Base-by-base conservation (phyloP, 306 rosid species). In the Delonix regia region DNA sequence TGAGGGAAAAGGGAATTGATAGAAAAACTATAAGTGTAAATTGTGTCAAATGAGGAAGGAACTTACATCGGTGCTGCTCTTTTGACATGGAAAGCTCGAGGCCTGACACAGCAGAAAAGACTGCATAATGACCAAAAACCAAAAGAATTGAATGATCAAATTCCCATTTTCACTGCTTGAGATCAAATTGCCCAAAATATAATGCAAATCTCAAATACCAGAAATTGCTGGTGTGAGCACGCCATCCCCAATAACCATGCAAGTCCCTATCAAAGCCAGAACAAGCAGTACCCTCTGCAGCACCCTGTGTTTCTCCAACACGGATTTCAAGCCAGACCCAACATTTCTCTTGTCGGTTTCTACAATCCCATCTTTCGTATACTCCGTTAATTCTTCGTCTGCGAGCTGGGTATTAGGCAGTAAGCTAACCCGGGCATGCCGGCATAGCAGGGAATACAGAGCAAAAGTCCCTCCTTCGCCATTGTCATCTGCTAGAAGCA, bases 381-480 rank as follows among this genome's bases (percentile, higher is more conserved):
- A 95, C 86, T 95, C 96, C 0, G 91, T 87, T 1, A 95, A 80
- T 48, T 92, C 96, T 86, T 95, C 97, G 44, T 95, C 99, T 0
- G 99, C 99, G 18, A 92, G 87, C 76, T 95, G 99, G 75, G 94
- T 87, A 84, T 90, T 92, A 74, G 99, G 99, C 85, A 92, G 67
- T 77, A 94, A 88, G 93, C 94, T 88, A 3, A 95, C 88, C 14
- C 91, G 71, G 52, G 99, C 98, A 79, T 95, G 99, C 76, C 99
- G 85, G 77, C 98, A 95, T 1, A 95, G 85, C 80, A 92, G 86
- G 5, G 99, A 95, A 64, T 95, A 95, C 48, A 95, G 51, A 79
- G 99, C 99, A 83, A 95, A 95, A 72, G 99, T 95, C 48, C 99
- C 99, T 70, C 99, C 99, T 85, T 95, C 99, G 11, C 99, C 99